Conservation (phyloP, 768 basidiomycete genomes). For the Tubosaeta sp. region DNA sequence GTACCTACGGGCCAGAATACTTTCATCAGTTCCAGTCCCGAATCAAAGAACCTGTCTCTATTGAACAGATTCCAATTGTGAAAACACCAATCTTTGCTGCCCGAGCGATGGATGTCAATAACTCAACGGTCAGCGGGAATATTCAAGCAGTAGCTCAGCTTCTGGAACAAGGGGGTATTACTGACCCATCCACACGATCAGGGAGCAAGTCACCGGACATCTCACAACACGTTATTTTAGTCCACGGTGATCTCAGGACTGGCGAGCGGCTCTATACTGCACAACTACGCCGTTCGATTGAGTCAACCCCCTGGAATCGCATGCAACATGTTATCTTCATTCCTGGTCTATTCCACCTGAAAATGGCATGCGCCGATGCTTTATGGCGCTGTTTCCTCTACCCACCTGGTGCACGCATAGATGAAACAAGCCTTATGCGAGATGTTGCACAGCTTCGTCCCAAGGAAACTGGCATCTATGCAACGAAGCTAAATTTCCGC, state of each 20-base stretch:
- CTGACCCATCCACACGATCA: too few relatives aligned
- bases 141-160: constrained; percentile 14
- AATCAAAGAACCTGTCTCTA: constrained; percentile 19
- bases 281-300: not conserved
- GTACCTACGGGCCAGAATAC: constrained; percentile 14
- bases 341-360: not conserved
- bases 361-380: constrained; percentile 27
- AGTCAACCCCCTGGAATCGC: constrained; percentile 16
- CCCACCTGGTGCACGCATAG: not conserved
- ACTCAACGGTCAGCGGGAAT: constrained; percentile 19
- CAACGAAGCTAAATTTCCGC: constrained; percentile 33
- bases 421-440: constrained; percentile 16
- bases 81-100: constrained; percentile 23
- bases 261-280: not conserved
- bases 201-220: not conserved
- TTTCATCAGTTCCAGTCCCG: constrained; percentile 17
- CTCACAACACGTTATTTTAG: not conserved
- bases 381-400: constrained; percentile 14
- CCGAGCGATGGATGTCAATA: constrained; percentile 22
- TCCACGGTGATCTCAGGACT: constrained; percentile 1
- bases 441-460: constrained; percentile 22
- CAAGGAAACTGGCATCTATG: not conserved
- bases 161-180: constrained; percentile 3
- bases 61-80: constrained; percentile 26
- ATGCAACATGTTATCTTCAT: constrained; percentile 33